Evolutionary conservation across 805 yeast genomes (phyloP), one percentile per base, ranked within the genome.

Genomic region (Lachancea lanzarotensis): DNA sequence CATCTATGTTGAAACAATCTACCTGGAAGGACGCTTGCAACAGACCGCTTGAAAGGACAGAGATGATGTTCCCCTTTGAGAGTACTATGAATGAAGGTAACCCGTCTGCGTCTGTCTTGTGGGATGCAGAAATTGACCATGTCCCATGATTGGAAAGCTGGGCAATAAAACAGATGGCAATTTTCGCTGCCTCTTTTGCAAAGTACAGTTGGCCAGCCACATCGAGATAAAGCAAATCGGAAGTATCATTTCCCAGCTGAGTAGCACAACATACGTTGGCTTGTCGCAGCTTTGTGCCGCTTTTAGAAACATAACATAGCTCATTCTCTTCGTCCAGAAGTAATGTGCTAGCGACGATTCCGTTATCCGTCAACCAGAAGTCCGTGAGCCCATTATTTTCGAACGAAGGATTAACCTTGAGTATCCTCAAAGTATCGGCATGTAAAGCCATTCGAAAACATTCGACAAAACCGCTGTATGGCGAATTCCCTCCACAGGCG

Each of bases 341-440:
- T 5, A 37, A 12, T 12, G n/a, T 20, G n/a, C 31, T 25, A 3
- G 31, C 31, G 17, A 30, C 35, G 2, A 41, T 35, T 16, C 35
- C 39, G 2, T 27, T 11, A 8, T 12, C 18, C 18, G 38, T 35
- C 25, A 29, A 5, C 45, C 45, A 41, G 26, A 41, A 41, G 29
- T 41, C 27, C 9, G 18, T 11, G 16, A 41, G n/a, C 10, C 35
- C 42, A 17, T n/a, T 10, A 12, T 4, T 3, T 12, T 17, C 35
- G 17, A 18, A 20, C 2, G 13, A 20, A 3, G 11, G 11, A 17
- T 29, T 15, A 26, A 29, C 8, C 22, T 20, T 15, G 22, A 30
- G 15, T 13, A 38, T 10, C 13, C 19, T 18, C 12, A 38, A 15
- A 2, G 42, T 4, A 13, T 31, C 35, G 3, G 8, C 20, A 9